Percentiles rank a stretch among this genome's conserved stretches.
Evolutionary conservation across 768 basidiomycete genomes (phyloP).

Genomic region (Exsudoporus frostii): DNA sequence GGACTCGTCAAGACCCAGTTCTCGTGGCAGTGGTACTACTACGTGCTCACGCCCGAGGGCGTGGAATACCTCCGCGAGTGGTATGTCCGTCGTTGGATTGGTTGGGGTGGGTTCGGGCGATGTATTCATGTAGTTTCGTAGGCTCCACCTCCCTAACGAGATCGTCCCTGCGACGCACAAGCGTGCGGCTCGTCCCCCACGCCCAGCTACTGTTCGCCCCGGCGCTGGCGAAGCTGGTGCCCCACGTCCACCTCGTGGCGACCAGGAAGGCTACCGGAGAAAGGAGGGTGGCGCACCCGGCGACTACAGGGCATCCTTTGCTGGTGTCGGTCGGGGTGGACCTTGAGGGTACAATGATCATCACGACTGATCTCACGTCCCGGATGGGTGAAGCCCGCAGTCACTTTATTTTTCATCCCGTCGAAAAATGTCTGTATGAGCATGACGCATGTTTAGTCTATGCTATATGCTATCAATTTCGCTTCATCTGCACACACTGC

Average conservation of each 20-base stretch:
- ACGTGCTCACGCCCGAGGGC: constrained; percentile 94
- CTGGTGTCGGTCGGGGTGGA: constrained; percentile 85
- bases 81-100: constrained; percentile 28
- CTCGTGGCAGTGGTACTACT: constrained; percentile 99
- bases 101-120: background rate
- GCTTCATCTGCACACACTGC: background rate
- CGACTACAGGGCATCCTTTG: constrained; percentile 86
- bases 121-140: constrained; percentile 26
- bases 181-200: constrained; percentile 86
- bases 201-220: constrained; percentile 71
- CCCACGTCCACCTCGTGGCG: constrained; percentile 85
- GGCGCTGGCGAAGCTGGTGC: constrained; percentile 73
- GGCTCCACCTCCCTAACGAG: constrained; percentile 91
- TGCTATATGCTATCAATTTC: constrained; percentile 22
- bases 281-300: constrained; percentile 86
- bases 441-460: constrained; percentile 28
- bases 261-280: constrained; percentile 86
- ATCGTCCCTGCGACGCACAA: constrained; percentile 98
- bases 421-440: constrained; percentile 25
- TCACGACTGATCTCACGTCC: background rate
- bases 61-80: constrained; percentile 96
- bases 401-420: background rate
- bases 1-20: constrained; percentile 99
- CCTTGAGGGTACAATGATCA: constrained; percentile 54
- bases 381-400: background rate